Evolutionary conservation across 2,329 filamentous ascomycete genomes (phyloP).

Genomic region (Exophiala oligosperma): DNA sequence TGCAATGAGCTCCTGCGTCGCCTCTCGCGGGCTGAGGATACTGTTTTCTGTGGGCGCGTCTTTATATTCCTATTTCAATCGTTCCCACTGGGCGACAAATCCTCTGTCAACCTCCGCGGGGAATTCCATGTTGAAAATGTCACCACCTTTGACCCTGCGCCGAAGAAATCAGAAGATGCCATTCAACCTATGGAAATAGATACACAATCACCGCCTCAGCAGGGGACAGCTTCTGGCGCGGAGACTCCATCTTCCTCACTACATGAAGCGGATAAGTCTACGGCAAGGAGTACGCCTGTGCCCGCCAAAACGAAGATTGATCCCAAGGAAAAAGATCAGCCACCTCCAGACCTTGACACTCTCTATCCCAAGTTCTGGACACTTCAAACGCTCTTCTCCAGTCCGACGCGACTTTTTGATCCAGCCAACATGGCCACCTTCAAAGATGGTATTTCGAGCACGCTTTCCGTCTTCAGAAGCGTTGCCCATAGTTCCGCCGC

Average conservation of each 20-base stretch:
- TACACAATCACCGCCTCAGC: conserved; percentile 25
- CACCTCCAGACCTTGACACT: conserved; percentile 58
- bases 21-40: conserved; percentile 93
- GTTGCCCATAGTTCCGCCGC: conserved; percentile 66
- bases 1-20: conserved; percentile 95
- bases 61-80: conserved; percentile 99
- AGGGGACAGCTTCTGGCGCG: conserved; percentile 34
- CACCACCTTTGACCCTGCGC: conserved; percentile 71
- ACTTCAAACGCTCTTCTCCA: conserved; percentile 86
- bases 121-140: conserved; percentile 96
- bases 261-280: conserved; percentile 23
- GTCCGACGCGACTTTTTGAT: conserved; percentile 81
- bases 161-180: conserved; percentile 45
- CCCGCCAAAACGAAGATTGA: conserved; percentile 26
- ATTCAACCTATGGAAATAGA: conserved; percentile 67
- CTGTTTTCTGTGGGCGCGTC: conserved; percentile 93
- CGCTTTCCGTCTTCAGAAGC: conserved; percentile 72
- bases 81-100: conserved; percentile 93
- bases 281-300: conserved; percentile 22
- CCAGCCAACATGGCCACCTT: conserved; percentile 65
- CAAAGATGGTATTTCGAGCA: conserved; percentile 62
- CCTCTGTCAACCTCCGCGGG: conserved; percentile 92
- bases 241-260: conserved; percentile 33
- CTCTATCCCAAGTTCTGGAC: conserved; percentile 95
- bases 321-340: conserved; percentile 32